A percentile compares a stretch with the other conserved stretches of the same genome.
Evolutionary conservation across 768 basidiomycete genomes (phyloP).

Genomic region (Candolleomyces aberdarensis): DNA sequence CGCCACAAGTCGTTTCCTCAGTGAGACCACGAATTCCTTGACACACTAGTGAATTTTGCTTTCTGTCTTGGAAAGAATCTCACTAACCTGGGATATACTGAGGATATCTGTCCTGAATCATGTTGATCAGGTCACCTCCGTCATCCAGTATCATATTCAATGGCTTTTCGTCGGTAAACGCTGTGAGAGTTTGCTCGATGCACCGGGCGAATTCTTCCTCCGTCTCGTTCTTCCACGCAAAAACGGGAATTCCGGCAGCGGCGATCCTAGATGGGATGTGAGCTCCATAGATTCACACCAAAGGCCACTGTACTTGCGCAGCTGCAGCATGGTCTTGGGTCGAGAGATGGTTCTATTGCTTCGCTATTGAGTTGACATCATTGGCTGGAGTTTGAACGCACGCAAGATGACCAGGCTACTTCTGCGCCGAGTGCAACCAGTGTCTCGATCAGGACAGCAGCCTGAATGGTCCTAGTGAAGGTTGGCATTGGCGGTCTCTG

Average conservation of each 20-base stretch:
- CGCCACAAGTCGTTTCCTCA: constrained; percentile 99
- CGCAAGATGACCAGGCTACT: constrained; percentile 98
- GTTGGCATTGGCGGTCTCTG: constrained; percentile 1
- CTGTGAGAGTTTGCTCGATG: constrained; percentile 90
- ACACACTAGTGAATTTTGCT: constrained; percentile 3
- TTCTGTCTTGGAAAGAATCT: not conserved
- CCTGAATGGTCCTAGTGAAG: constrained; percentile 86
- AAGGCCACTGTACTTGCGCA: constrained; percentile 51
- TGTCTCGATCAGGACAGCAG: constrained; percentile 98
- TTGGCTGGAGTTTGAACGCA: constrained; percentile 22
- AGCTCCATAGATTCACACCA: not conserved
- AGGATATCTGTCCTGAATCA: constrained; percentile 96
- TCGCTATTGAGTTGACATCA: too few species aligned
- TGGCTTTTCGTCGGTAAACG: constrained; percentile 77
- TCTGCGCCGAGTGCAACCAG: constrained; percentile 92
- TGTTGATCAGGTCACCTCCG: constrained; percentile 91
- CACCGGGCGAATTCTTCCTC: constrained; percentile 99
- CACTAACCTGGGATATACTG: constrained; percentile 43
- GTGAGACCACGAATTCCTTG: constrained; percentile 85
- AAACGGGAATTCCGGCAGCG: constrained; percentile 97
- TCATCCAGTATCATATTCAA: constrained; percentile 99
- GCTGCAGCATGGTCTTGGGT: constrained; percentile 99
- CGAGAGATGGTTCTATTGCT: constrained; percentile 86
- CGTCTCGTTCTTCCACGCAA: constrained; percentile 99
- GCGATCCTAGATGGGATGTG: constrained; percentile 62